Conservation (phyloP, 2,329 filamentous ascomycete genomes). For the Daldinia sp. region DNA sequence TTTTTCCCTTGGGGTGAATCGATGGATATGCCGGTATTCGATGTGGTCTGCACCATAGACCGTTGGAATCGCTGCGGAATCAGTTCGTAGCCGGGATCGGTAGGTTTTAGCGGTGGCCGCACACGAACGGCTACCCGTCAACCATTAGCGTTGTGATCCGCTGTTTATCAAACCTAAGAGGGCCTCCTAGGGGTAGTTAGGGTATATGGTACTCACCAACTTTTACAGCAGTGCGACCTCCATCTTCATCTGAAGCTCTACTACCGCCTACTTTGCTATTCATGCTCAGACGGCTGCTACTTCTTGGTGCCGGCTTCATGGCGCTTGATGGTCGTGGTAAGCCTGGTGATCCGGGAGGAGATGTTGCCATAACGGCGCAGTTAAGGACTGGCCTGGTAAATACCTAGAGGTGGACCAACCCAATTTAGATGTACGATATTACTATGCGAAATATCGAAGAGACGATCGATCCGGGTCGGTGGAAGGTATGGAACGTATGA, state of each 20-base stretch:
- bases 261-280: conserved; percentile 82
- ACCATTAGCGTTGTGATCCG: conserved; percentile 23
- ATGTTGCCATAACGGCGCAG: conserved; percentile 68
- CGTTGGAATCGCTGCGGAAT: conserved; percentile 96
- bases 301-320: conserved; percentile 78
- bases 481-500: conserved; percentile 9
- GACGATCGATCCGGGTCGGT: background rate
- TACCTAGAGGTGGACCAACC: conserved; percentile 16
- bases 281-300: conserved; percentile 87
- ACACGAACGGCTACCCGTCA: conserved; percentile 81
- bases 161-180: conserved; percentile 10
- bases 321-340: conserved; percentile 81
- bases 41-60: conserved; percentile 90
- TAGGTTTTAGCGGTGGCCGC: conserved; percentile 83
- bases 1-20: conserved; percentile 94
- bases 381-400: conserved; percentile 44
- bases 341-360: conserved; percentile 76
- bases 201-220: conserved; percentile 76
- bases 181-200: background rate
- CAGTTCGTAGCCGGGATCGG: conserved; percentile 92
- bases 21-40: conserved; percentile 85
- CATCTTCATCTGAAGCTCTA: conserved; percentile 87
- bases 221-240: conserved; percentile 88
- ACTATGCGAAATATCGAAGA: conserved; percentile 14
- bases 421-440: conserved; percentile 10